phyloP scores from a whole-genome alignment of 306 rosid species.

The Pterocarpus macrocarpus region DNA sequence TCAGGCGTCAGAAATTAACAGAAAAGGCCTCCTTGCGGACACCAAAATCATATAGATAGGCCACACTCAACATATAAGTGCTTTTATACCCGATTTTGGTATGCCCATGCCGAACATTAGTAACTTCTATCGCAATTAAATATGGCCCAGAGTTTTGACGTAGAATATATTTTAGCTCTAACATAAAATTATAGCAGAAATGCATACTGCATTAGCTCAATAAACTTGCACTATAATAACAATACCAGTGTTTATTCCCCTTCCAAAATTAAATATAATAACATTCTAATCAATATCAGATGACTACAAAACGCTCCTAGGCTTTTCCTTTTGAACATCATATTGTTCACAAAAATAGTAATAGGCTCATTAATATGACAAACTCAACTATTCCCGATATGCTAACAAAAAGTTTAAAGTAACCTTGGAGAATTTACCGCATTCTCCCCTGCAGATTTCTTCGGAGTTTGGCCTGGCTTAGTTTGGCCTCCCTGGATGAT shows the following conservation, averaged over 20 bases:
- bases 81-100: no score
- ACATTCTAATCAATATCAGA: neutral
- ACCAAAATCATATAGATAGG: neutral
- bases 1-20: neutral
- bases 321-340: neutral
- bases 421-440: slow-evolving; percentile 45
- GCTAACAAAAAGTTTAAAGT: slow-evolving; percentile 47
- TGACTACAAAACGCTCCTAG: neutral
- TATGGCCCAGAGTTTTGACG: neutral
- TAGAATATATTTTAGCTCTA: neutral
- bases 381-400: slow-evolving; percentile 42
- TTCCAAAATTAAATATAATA: neutral
- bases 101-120: no score
- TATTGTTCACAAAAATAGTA: neutral
- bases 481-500: slow-evolving; percentile 68
- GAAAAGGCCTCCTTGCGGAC: neutral
- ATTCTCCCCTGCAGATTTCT: slow-evolving; percentile 63
- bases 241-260: neutral
- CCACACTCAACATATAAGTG: no score
- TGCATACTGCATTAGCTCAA: neutral
- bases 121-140: neutral
- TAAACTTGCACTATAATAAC: neutral
- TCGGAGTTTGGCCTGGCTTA: slow-evolving; percentile 61
- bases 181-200: neutral
- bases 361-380: neutral